Conservation (phyloP, 495 filamentous ascomycete species). For the Podospora pseudopauciseta region DNA sequence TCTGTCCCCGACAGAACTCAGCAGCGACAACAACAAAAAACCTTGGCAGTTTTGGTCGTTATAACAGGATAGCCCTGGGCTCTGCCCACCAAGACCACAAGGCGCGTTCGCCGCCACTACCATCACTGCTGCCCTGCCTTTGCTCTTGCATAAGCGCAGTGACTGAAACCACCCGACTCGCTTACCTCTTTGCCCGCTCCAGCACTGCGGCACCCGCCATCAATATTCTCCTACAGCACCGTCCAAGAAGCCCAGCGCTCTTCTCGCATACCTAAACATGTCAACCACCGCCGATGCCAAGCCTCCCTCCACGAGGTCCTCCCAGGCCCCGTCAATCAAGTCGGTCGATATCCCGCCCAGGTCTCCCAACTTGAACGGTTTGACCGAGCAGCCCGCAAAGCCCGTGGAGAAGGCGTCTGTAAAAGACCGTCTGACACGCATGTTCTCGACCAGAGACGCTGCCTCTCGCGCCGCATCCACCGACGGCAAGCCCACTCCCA, state of each 20-base stretch:
- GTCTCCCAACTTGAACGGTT: slow-evolving; percentile 43
- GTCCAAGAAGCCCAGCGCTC: slow-evolving; percentile 4
- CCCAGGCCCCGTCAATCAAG: slow-evolving; percentile 46
- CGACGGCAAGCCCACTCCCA: slow-evolving; percentile 22
- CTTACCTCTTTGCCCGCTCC: slow-evolving; percentile 20
- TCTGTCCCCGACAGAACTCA: slow-evolving; percentile 4
- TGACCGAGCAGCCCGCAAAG: slow-evolving; percentile 32
- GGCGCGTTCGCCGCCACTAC: slow-evolving; percentile 35
- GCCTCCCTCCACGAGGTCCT: slow-evolving; percentile 40
- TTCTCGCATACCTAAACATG: slow-evolving; percentile 19
- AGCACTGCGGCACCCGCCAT: slow-evolving; percentile 7
- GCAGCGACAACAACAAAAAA: slow-evolving; percentile 12
- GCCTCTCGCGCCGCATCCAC: slow-evolving; percentile 23
- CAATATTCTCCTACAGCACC: slow-evolving; percentile 6
- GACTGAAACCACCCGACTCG: slow-evolving; percentile 22
- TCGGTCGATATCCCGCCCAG: slow-evolving; percentile 39
- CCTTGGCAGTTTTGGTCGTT: slow-evolving; percentile 30
- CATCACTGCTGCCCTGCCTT: slow-evolving; percentile 19
- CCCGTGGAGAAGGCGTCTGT: slow-evolving; percentile 45
- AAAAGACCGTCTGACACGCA: slow-evolving; percentile 48
- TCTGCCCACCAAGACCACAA: slow-evolving; percentile 28
- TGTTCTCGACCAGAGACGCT: slow-evolving; percentile 49
- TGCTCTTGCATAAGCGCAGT: slow-evolving; percentile 37
- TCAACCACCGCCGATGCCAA: slow-evolving; percentile 27
- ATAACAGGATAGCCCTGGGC: slow-evolving; percentile 21